phyloP scores from a whole-genome alignment of 306 rosid genomes.

The Trifolium repens region DNA sequence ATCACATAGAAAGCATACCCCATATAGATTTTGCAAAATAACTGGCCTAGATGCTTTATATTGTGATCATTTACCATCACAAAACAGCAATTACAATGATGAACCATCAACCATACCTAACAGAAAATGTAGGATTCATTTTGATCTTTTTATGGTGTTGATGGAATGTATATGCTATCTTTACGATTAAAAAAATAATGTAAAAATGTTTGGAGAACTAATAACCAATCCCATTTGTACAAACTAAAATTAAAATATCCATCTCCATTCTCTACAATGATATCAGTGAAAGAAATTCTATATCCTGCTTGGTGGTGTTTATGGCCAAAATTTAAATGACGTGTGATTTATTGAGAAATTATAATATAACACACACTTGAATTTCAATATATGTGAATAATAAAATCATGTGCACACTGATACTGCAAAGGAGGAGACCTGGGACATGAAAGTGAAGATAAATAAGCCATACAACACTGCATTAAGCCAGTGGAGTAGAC shows the following conservation, averaged over 20 bases:
- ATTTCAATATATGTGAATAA: not conserved
- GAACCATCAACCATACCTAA: not conserved
- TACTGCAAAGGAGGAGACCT: not conserved
- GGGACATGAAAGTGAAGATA: not conserved
- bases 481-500: not conserved
- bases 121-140: not conserved
- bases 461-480: not conserved
- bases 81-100: not conserved
- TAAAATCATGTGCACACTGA: not conserved
- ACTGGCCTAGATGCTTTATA: not conserved
- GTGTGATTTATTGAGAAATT: not conserved
- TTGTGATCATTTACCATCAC: conserved; percentile 18
- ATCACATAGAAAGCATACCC: not conserved
- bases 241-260: not conserved
- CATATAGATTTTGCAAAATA: not conserved
- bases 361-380: not conserved
- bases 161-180: conserved; percentile 11
- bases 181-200: not conserved
- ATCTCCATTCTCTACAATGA: not conserved
- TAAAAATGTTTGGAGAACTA: not conserved
- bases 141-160: not conserved
- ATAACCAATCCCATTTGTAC: not conserved
- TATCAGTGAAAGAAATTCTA: conserved; percentile 18
- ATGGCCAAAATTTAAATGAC: not conserved
- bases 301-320: not conserved